Percentiles rank a stretch among this genome's conserved stretches.
Conservation (phyloP, 1,139 yeast genomes). For the Sugiyamaella paludigena region DNA sequence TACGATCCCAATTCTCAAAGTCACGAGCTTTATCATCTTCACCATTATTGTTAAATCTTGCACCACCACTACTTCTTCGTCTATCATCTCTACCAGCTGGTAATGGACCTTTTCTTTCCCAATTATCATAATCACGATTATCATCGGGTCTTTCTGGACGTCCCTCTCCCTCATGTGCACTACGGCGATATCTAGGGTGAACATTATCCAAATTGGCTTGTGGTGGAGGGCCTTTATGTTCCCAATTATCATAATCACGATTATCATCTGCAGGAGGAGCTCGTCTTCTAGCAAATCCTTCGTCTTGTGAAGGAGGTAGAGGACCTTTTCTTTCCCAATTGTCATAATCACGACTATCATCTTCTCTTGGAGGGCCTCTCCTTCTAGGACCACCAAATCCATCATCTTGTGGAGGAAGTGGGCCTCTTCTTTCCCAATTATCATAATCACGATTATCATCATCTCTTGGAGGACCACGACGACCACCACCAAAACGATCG, state of each 20-base stretch:
- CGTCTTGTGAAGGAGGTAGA: slow-evolving; percentile 27
- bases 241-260: slow-evolving; percentile 37
- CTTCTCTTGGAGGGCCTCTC: slow-evolving; percentile 16
- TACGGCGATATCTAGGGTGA: slow-evolving; percentile 16
- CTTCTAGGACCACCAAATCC: slow-evolving; percentile 20
- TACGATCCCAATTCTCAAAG: slow-evolving; percentile 36
- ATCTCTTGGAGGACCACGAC: slow-evolving; percentile 4
- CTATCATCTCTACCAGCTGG: slow-evolving; percentile 19
- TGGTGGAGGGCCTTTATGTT: slow-evolving; percentile 33
- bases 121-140: slow-evolving; percentile 34
- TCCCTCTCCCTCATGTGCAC: slow-evolving; percentile 17
- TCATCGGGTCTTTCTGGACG: slow-evolving; percentile 24
- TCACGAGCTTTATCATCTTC: slow-evolving; percentile 24
- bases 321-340: slow-evolving; percentile 49
- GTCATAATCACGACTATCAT: slow-evolving; percentile 20
- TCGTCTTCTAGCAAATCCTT: slow-evolving; percentile 5
- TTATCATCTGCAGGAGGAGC: slow-evolving; percentile 26
- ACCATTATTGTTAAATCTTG: background rate
- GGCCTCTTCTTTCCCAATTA: slow-evolving; percentile 36
- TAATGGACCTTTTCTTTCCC: slow-evolving; percentile 38
- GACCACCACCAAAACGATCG: slow-evolving; percentile 14
- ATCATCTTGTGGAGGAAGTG: slow-evolving; percentile 30
- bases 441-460: slow-evolving; percentile 33
- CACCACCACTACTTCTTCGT: slow-evolving; percentile 17
- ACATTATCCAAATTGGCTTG: slow-evolving; percentile 12